A percentile compares a stretch with the other conserved stretches of the same genome.
Conservation (phyloP, 192 early-diverging fungal genomes). For the Glomus cerebriforme region DNA sequence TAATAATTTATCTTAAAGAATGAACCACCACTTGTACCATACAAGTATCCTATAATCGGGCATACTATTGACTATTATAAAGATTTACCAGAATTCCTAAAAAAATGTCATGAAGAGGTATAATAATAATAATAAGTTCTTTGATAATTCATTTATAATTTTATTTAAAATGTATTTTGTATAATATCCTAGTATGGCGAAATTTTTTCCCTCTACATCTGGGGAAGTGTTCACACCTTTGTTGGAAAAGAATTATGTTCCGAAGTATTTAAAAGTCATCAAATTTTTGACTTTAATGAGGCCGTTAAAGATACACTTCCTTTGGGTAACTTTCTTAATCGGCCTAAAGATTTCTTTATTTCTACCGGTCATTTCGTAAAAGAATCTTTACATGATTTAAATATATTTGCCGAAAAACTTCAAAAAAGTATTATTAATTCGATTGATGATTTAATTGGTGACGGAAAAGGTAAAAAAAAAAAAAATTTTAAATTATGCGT, state of each 20-base stretch:
- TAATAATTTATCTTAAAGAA: neutral
- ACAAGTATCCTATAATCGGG: neutral
- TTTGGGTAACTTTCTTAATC: neutral
- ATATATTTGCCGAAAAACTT: no score
- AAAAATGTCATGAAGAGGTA: slow-evolving; percentile 11
- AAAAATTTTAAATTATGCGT: no score
- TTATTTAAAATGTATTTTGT: no score
- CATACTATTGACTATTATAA: slow-evolving; percentile 16
- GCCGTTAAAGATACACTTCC: neutral
- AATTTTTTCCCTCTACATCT: slow-evolving; percentile 6
- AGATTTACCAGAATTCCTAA: neutral
- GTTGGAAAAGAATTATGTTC: neutral
- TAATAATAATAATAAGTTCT: neutral
- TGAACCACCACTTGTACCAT: slow-evolving; percentile 26
- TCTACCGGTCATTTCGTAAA: no score
- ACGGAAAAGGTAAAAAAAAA: no score
- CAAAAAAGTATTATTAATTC: no score
- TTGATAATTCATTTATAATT: no score
- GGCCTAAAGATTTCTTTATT: neutral
- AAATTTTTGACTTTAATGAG: neutral
- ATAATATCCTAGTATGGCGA: slow-evolving; percentile 11
- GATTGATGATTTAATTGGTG: no score
- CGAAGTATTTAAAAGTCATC: neutral
- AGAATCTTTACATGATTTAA: no score
- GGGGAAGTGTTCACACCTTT: neutral